Evolutionary conservation across 192 early-diverging fungal genomes (phyloP).

Genomic region (Coemansia sp.): DNA sequence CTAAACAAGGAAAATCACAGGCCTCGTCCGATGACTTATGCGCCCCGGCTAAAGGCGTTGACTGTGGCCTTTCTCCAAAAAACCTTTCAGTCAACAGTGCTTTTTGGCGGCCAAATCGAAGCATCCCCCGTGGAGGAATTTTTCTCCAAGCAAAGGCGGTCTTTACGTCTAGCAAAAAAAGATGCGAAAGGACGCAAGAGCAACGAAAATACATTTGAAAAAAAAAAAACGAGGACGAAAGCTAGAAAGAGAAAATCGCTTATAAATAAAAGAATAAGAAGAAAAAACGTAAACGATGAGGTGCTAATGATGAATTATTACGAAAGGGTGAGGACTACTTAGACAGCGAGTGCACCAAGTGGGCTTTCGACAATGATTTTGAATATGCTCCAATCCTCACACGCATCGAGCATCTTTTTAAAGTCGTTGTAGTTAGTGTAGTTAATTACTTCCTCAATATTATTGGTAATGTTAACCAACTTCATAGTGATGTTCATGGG

Average conservation of each 20-base stretch:
- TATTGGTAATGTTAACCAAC: not conserved
- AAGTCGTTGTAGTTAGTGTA: not conserved
- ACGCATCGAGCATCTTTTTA: not conserved
- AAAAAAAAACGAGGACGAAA: not conserved
- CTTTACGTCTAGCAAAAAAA: not conserved
- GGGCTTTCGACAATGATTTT: conserved; percentile 5
- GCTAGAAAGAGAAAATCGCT: not conserved
- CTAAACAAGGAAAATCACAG: not conserved
- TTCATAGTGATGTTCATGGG: not conserved
- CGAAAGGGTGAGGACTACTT: not conserved
- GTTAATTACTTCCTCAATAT: not conserved
- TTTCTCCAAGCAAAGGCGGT: not conserved
- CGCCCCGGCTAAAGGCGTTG: not conserved
- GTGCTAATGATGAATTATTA: not conserved
- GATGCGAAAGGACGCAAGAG: not conserved
- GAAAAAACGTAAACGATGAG: not conserved
- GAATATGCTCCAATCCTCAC: conserved; percentile 9
- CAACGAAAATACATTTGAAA: not conserved
- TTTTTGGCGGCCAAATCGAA: not conserved
- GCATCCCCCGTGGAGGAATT: not conserved
- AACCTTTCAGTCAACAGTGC: not conserved
- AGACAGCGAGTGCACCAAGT: not conserved
- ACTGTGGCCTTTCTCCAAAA: not conserved
- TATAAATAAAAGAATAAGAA: not conserved
- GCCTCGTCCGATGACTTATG: not conserved